Evolutionary conservation across 2,329 filamentous ascomycete species (phyloP).

Genomic region (Metarhizium robertsii): DNA sequence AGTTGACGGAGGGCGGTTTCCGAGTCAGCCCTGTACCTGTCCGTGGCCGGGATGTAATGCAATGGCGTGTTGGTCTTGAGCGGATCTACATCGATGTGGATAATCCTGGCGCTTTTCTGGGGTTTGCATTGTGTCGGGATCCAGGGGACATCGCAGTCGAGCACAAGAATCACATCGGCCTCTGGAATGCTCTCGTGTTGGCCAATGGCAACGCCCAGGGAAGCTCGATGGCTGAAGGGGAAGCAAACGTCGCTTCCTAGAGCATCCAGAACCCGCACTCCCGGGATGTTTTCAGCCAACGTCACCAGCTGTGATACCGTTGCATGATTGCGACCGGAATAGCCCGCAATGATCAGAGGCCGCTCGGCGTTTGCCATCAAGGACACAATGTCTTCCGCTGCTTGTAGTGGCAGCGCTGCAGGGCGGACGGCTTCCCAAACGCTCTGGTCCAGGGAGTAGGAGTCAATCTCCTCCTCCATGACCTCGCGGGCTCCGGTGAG

Average conservation of each 20-base stretch:
- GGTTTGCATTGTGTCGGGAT: conserved; percentile 67
- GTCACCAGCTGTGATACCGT: conserved; percentile 50
- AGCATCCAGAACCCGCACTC: conserved; percentile 46
- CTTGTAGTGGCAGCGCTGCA: conserved; percentile 38
- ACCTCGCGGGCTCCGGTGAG: conserved; percentile 64
- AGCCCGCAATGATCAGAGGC: too few species aligned
- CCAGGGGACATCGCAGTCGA: conserved; percentile 91
- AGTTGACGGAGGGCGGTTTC: conserved; percentile 60
- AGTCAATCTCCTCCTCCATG: conserved; percentile 70
- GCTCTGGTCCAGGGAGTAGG: conserved; percentile 47
- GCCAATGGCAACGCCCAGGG: too few species aligned
- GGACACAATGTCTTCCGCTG: conserved; percentile 46
- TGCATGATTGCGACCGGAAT: conserved; percentile 26
- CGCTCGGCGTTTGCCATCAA: conserved; percentile 46
- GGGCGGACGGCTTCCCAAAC: conserved; percentile 60
- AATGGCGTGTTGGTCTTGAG: conserved; percentile 65
- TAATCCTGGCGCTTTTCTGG: conserved; percentile 40
- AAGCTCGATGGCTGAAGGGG: too few species aligned
- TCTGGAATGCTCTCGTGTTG: too few species aligned
- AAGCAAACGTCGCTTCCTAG: too few species aligned
- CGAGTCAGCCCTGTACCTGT: conserved; percentile 58
- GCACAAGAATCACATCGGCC: conserved; percentile 75
- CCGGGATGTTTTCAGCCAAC: conserved; percentile 54
- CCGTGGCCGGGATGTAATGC: conserved; percentile 58
- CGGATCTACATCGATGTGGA: conserved; percentile 57